A percentile compares a stretch with the other conserved stretches of the same genome.
Evolutionary conservation across 768 basidiomycete genomes (phyloP).

Genomic region (Mycena indigotica): DNA sequence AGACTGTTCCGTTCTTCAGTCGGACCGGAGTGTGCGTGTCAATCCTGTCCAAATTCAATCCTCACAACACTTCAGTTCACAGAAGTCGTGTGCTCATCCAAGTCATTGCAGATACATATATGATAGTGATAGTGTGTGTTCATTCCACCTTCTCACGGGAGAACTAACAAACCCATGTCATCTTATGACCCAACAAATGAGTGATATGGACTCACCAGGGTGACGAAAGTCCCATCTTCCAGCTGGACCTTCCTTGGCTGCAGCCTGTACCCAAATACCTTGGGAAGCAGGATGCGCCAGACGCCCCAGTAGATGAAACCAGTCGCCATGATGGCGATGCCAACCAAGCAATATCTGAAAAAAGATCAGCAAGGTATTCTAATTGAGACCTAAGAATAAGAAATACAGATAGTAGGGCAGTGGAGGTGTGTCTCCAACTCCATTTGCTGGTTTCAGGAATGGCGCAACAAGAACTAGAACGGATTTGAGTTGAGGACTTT

Average conservation of each 20-base stretch:
- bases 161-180: background rate
- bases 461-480: constrained; percentile 54
- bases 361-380: background rate
- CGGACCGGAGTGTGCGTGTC: too few species aligned
- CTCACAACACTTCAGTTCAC: too few species aligned
- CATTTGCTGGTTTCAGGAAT: constrained; percentile 55
- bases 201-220: constrained; percentile 41
- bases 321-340: constrained; percentile 47
- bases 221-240: constrained; percentile 56
- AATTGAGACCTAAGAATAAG: background rate
- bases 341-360: constrained; percentile 53
- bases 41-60: too few species aligned
- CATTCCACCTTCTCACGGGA: background rate
- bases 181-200: background rate
- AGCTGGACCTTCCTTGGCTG: constrained; percentile 51
- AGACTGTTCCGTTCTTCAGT: background rate
- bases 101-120: too few species aligned
- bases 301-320: constrained; percentile 57
- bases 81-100: too few species aligned
- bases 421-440: constrained; percentile 61
- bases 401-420: constrained; percentile 57
- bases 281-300: constrained; percentile 55
- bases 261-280: constrained; percentile 50
- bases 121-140: too few species aligned
- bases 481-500: background rate